Conservation (phyloP, 2,329 filamentous ascomycete genomes). For the Grosmannia huntii region DNA sequence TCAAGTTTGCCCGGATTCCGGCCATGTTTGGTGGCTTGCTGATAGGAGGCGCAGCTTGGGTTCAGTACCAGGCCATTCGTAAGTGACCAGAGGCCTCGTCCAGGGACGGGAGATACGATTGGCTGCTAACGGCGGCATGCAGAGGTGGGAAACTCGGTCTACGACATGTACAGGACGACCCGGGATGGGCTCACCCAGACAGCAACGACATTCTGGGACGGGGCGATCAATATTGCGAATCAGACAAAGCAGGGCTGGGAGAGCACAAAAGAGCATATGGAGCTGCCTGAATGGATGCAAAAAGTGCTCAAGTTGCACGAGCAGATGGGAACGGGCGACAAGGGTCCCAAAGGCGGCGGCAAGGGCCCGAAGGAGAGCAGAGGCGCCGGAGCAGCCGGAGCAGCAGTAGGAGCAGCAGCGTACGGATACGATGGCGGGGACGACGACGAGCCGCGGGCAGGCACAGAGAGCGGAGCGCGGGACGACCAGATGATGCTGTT, state of each 20-base stretch:
- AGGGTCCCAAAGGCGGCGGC: conserved; percentile 26
- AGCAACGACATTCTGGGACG: conserved; percentile 57
- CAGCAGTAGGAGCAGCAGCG: conserved; percentile 59
- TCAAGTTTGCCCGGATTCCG: conserved; percentile 78
- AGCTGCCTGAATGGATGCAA: conserved; percentile 64
- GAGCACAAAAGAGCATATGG: conserved; percentile 66
- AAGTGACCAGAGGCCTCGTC: conserved; percentile 21
- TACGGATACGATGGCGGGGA: conserved; percentile 64
- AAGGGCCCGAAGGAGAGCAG: conserved; percentile 48
- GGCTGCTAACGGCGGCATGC: conserved; percentile 4
- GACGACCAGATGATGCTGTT: conserved; percentile 99
- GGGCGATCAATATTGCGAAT: conserved; percentile 60
- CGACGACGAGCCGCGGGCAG: conserved; percentile 20
- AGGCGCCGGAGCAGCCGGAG: conserved; percentile 46
- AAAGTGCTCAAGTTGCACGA: conserved; percentile 54
- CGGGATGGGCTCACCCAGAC: conserved; percentile 57
- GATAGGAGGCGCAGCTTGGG: conserved; percentile 76
- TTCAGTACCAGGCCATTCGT: conserved; percentile 93
- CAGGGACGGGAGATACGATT: no score
- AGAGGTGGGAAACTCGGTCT: conserved; percentile 65
- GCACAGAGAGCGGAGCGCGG: conserved; percentile 52
- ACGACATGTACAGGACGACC: conserved; percentile 62
- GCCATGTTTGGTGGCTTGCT: conserved; percentile 85
- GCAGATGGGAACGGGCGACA: conserved; percentile 36
- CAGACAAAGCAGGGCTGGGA: conserved; percentile 75